These are phyloP conservation scores for Diaporthe aspalathi DNA, from an alignment of 2,329 filamentous ascomycete species.

Conservation along the genomic window DNA sequence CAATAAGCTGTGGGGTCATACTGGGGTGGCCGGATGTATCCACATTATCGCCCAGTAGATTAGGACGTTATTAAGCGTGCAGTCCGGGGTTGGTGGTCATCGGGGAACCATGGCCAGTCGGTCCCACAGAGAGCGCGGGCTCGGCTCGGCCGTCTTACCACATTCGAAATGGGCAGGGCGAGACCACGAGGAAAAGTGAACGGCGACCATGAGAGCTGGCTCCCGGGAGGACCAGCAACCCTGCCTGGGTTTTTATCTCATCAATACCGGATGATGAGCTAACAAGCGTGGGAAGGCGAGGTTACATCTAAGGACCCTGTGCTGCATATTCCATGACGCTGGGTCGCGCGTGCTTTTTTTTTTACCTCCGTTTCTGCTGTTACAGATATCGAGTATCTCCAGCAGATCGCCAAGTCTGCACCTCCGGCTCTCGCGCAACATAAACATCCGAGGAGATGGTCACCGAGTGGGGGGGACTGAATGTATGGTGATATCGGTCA, in stretches of 20 bases:
- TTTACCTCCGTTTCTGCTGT: not conserved
- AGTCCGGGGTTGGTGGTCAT: conserved; percentile 8
- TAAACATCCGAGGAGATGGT: not conserved
- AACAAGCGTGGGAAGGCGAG: not conserved
- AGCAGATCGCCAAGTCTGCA: conserved; percentile 10
- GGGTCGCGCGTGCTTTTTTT: not conserved
- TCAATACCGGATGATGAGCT: not conserved
- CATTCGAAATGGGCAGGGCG: not conserved
- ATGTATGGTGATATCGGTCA: not conserved
- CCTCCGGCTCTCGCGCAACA: not conserved
- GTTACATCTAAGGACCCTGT: not conserved
- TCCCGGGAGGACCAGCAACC: conserved; percentile 3
- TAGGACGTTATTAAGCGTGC: too few relatives aligned
- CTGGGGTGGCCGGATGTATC: too few relatives aligned
- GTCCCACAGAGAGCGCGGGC: not conserved
- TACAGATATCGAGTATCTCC: not conserved
- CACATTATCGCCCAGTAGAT: not conserved
- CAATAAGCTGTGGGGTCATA: too few relatives aligned
- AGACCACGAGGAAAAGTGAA: not conserved
- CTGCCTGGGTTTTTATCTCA: not conserved
- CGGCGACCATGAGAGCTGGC: conserved; percentile 15
- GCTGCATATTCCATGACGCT: conserved; percentile 23
- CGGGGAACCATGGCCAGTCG: conserved; percentile 14
- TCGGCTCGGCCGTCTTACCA: too few relatives aligned
- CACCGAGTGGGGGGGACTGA: conserved; percentile 1